A percentile compares a stretch with the other conserved stretches of the same genome.
Evolutionary conservation across 768 basidiomycete genomes (phyloP).

Genomic region (Phylloporus scabripes): DNA sequence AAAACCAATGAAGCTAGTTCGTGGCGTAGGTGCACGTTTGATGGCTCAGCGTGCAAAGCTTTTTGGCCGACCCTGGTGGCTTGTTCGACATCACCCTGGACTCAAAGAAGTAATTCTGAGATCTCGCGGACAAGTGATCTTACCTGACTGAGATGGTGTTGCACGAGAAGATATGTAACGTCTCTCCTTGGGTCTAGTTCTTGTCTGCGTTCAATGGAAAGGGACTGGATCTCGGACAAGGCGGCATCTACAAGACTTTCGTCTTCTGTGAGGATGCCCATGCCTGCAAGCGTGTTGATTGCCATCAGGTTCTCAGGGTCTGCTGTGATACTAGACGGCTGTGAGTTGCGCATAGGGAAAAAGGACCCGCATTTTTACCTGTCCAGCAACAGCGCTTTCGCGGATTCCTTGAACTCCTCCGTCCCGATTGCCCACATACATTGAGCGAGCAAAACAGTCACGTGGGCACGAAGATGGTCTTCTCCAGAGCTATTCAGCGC

Average conservation of each 20-base stretch:
- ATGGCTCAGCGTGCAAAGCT: slow-evolving; percentile 54
- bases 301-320: slow-evolving; percentile 78
- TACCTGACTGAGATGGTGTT: slow-evolving; percentile 73
- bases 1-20: slow-evolving; percentile 52
- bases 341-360: slow-evolving; percentile 11
- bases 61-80: slow-evolving; percentile 49
- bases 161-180: slow-evolving; percentile 64
- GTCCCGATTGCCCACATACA: slow-evolving; percentile 78
- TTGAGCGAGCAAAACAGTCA: slow-evolving; percentile 75
- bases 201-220: slow-evolving; percentile 61
- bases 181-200: slow-evolving; percentile 65
- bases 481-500: slow-evolving; percentile 54
- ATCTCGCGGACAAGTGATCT: slow-evolving; percentile 6
- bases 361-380: slow-evolving; percentile 44
- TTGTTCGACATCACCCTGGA: slow-evolving; percentile 43
- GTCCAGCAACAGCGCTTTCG: slow-evolving; percentile 74
- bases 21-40: slow-evolving; percentile 42
- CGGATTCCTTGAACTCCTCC: slow-evolving; percentile 69
- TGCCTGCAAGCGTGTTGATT: slow-evolving; percentile 81
- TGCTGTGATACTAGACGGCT: slow-evolving; percentile 53
- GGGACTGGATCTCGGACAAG: slow-evolving; percentile 67
- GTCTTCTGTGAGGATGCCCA: slow-evolving; percentile 80
- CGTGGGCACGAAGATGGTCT: slow-evolving; percentile 56
- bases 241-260: slow-evolving; percentile 81
- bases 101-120: not conserved